phyloP scores from a whole-genome alignment of 257 asterid species.

The Handroanthus guayacan region DNA sequence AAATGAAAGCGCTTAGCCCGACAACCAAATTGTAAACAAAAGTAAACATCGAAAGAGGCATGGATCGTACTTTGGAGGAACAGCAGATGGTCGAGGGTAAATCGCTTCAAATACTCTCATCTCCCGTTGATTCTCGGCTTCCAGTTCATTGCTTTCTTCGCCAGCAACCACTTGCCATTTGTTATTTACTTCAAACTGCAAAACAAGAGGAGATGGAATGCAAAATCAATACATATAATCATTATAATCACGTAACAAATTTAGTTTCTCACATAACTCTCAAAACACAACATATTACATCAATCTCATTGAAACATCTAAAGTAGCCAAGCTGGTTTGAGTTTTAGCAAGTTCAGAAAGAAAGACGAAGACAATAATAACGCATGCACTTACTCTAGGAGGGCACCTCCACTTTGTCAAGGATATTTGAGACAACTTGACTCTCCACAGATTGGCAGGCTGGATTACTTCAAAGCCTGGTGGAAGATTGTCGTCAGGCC shows the following conservation, averaged over 20 bases:
- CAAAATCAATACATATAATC: neutral
- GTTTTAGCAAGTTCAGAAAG: neutral
- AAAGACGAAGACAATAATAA: neutral
- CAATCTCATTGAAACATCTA: neutral
- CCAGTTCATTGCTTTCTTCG: conserved; percentile 82
- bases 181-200: conserved; percentile 63
- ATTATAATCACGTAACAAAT: neutral
- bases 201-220: neutral
- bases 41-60: conserved; percentile 30
- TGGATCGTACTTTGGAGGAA: conserved; percentile 74
- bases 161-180: conserved; percentile 81
- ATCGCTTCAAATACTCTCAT: conserved; percentile 89
- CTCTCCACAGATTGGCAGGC: conserved; percentile 58
- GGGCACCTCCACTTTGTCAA: conserved; percentile 77
- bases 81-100: conserved; percentile 90
- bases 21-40: neutral
- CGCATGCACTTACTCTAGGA: conserved; percentile 62
- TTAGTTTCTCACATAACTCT: neutral
- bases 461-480: conserved; percentile 85
- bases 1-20: conserved; percentile 9
- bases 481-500: conserved; percentile 76
- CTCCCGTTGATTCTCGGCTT: conserved; percentile 68
- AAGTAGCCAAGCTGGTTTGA: too few species aligned
- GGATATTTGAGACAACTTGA: conserved; percentile 71
- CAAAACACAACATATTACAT: neutral